A percentile compares a stretch with the other conserved stretches of the same genome.
Evolutionary conservation across 441 rosid species (phyloP).

Genomic region (Viola pubescens): DNA sequence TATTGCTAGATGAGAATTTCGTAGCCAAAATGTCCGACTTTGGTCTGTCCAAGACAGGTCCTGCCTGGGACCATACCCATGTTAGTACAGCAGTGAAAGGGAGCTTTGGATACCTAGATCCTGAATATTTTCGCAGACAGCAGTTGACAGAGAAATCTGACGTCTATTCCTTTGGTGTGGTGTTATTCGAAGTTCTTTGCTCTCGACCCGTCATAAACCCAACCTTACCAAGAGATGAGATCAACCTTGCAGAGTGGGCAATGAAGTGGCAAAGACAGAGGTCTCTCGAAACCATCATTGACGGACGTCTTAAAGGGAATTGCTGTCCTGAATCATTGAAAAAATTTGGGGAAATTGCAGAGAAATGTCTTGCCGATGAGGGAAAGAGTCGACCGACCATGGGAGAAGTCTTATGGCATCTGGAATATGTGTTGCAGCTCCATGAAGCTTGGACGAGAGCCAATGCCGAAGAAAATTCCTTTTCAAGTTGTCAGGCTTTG

Average conservation of each 20-base stretch:
- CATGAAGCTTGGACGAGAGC: slow-evolving; percentile 61
- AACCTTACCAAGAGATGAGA: slow-evolving; percentile 75
- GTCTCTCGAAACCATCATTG: slow-evolving; percentile 57
- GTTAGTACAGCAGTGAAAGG: slow-evolving; percentile 94
- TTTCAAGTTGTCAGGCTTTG: slow-evolving; percentile 30
- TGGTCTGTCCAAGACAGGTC: slow-evolving; percentile 74
- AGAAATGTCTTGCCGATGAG: slow-evolving; percentile 73
- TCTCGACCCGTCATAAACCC: slow-evolving; percentile 88
- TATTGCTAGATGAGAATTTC: slow-evolving; percentile 59
- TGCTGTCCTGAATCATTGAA: slow-evolving; percentile 58
- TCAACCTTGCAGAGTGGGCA: slow-evolving; percentile 95
- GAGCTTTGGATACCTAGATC: slow-evolving; percentile 85
- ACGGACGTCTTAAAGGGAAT: slow-evolving; percentile 41
- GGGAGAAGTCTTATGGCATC: slow-evolving; percentile 85
- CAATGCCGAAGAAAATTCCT: slow-evolving; percentile 27
- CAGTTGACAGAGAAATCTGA: slow-evolving; percentile 88
- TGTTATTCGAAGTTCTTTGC: slow-evolving; percentile 70
- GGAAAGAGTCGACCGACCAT: slow-evolving; percentile 75
- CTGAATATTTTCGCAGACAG: slow-evolving; percentile 77
- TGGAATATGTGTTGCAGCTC: slow-evolving; percentile 73
- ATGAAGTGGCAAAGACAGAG: slow-evolving; percentile 63
- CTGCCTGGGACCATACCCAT: slow-evolving; percentile 70
- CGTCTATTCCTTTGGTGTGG: slow-evolving; percentile 82
- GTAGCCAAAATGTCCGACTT: slow-evolving; percentile 90
- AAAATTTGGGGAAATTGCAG: slow-evolving; percentile 81